Percentiles rank a stretch among this genome's conserved stretches.
phyloP scores from a whole-genome alignment of 768 basidiomycete genomes.

The Boletellus ananiceps region DNA sequence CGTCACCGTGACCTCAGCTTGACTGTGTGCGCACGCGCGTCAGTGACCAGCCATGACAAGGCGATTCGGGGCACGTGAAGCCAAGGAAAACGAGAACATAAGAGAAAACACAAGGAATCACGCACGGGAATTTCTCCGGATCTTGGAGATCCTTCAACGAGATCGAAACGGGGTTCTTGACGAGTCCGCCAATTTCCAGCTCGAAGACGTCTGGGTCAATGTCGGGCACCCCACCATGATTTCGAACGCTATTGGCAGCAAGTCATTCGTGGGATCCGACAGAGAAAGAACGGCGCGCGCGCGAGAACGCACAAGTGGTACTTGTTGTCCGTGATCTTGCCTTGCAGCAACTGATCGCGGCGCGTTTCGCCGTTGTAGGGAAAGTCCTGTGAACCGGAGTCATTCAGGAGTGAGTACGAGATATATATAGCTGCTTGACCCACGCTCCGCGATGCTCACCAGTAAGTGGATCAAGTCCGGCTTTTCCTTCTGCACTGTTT shows the following conservation, averaged over 20 bases:
- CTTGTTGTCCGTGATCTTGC: constrained; percentile 46
- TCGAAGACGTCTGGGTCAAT: constrained; percentile 44
- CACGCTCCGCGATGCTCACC: not conserved
- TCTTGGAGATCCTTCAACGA: constrained; percentile 48
- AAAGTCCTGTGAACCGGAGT: constrained; percentile 32
- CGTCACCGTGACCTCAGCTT: constrained; percentile 48
- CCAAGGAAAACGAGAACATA: too few relatives aligned
- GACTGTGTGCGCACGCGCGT: constrained; percentile 24
- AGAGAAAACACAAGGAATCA: not conserved
- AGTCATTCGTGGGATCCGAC: too few relatives aligned
- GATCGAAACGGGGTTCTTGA: constrained; percentile 41
- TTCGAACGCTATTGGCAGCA: constrained; percentile 38
- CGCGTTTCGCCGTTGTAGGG: constrained; percentile 55
- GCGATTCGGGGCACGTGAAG: not conserved
- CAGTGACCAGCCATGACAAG: too few relatives aligned
- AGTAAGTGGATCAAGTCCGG: constrained; percentile 46
- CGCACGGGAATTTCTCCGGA: constrained; percentile 43
- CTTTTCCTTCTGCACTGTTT: constrained; percentile 48
- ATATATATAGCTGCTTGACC: too few relatives aligned
- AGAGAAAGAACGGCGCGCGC: too few relatives aligned
- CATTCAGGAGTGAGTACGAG: not conserved
- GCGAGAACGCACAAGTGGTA: constrained; percentile 41
- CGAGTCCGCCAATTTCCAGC: constrained; percentile 50
- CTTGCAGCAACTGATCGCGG: constrained; percentile 37
- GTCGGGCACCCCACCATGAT: constrained; percentile 50